Evolutionary conservation across 2,329 filamentous ascomycete genomes (phyloP).

Genomic region (Talaromyces funiculosus): DNA sequence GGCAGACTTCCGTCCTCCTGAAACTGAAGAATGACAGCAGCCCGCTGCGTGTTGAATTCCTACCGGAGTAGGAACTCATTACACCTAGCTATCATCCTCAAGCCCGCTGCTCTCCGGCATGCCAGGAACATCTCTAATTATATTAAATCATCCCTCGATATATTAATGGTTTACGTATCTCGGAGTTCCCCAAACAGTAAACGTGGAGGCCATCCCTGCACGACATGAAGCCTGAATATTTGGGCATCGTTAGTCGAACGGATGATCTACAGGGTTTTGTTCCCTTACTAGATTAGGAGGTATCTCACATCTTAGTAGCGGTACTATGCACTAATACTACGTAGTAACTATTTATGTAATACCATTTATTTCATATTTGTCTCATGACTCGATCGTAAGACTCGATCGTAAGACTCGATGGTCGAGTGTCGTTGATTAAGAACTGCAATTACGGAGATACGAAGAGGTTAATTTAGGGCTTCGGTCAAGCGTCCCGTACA

Average conservation of each 20-base stretch:
- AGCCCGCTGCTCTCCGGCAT: neutral
- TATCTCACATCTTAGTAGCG: neutral
- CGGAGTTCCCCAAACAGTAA: neutral
- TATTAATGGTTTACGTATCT: neutral
- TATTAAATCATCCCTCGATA: neutral
- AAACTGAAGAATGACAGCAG: neutral
- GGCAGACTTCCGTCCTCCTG: neutral
- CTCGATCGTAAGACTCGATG: neutral
- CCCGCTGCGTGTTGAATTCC: neutral
- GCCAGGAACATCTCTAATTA: neutral
- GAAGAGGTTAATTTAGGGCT: neutral
- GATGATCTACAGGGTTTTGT: neutral
- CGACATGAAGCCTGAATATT: neutral
- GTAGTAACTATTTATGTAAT: neutral
- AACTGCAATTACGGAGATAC: neutral
- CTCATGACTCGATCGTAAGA: neutral
- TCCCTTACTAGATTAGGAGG: neutral
- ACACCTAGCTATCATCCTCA: neutral
- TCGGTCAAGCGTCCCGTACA: neutral
- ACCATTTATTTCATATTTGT: neutral
- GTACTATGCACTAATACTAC: neutral
- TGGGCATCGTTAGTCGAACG: neutral
- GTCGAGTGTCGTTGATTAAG: neutral
- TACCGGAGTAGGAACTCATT: neutral
- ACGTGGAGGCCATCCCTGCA: neutral